A percentile compares a stretch with the other conserved stretches of the same genome.
These are phyloP conservation scores for Aspergillus heteromorphus DNA, from an alignment of 495 filamentous ascomycete genomes.

Conservation along the genomic window DNA sequence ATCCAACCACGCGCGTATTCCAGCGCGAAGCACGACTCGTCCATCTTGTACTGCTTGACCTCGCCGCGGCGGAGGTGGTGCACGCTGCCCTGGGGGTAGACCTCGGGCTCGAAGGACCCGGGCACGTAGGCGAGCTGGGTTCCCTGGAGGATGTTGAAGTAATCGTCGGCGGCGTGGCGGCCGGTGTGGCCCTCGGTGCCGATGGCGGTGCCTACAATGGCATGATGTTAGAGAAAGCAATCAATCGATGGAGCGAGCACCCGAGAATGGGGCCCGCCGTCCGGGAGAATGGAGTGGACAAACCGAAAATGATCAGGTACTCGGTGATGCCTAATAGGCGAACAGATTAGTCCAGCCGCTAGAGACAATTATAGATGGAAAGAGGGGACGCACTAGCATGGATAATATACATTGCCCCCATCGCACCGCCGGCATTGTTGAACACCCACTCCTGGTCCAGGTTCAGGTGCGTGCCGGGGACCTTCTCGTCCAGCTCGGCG, in stretches of 20 bases:
- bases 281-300: no score
- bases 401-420: conserved; percentile 87
- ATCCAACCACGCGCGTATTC: conserved; percentile 90
- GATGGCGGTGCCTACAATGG: conserved; percentile 59
- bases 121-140: conserved; percentile 68
- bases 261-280: background rate
- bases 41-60: conserved; percentile 85
- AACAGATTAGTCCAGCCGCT: background rate
- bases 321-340: conserved; percentile 53
- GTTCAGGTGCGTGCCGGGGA: conserved; percentile 36
- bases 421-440: conserved; percentile 74
- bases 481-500: conserved; percentile 33
- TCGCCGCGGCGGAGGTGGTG: conserved; percentile 72
- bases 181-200: conserved; percentile 85
- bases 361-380: background rate
- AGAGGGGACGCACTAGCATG: conserved; percentile 57
- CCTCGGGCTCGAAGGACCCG: conserved; percentile 62
- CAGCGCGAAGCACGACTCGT: conserved; percentile 72
- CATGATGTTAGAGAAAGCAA: background rate
- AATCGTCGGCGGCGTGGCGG: conserved; percentile 84
- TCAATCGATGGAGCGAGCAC: no score
- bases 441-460: conserved; percentile 45
- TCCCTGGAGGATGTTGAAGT: conserved; percentile 82
- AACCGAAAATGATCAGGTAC: conserved; percentile 75
- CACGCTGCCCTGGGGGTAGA: conserved; percentile 68